These are phyloP conservation scores for Penicillium sp. DNA, from an alignment of 2,329 filamentous ascomycete species.

Conservation along the genomic window DNA sequence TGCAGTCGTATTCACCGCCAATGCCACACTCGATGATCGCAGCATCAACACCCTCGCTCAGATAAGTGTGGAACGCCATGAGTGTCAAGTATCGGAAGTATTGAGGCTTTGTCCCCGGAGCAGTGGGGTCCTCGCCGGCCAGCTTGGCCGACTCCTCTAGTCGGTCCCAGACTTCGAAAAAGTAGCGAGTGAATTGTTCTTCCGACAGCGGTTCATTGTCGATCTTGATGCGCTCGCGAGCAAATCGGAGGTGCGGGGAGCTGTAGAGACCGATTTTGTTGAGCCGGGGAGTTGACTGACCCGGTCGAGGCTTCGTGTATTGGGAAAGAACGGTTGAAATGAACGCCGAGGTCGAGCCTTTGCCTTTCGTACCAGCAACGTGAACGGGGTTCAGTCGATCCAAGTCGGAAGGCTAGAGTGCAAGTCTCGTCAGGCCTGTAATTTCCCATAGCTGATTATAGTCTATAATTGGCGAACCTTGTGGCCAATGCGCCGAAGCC, in stretches of 20 bases:
- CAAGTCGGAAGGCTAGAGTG: conserved; percentile 56
- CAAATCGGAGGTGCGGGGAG: conserved; percentile 77
- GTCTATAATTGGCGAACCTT: conserved; percentile 48
- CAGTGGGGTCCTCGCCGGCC: conserved; percentile 50
- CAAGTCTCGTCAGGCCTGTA: conserved; percentile 5
- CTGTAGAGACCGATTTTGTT: conserved; percentile 73
- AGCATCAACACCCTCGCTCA: conserved; percentile 67
- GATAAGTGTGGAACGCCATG: conserved; percentile 78
- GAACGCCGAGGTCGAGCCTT: conserved; percentile 83
- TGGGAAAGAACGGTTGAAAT: conserved; percentile 71
- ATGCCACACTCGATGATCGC: conserved; percentile 92
- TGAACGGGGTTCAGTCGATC: conserved; percentile 64
- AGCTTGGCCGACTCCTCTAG: conserved; percentile 52
- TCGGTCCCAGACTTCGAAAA: conserved; percentile 79
- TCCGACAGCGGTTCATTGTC: conserved; percentile 66
- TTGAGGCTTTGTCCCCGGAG: conserved; percentile 65
- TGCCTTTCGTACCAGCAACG: conserved; percentile 90
- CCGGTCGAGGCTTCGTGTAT: conserved; percentile 43
- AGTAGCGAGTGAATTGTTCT: conserved; percentile 66
- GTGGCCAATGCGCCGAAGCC: conserved; percentile 72
- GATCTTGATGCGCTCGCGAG: conserved; percentile 79
- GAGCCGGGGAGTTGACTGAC: conserved; percentile 30
- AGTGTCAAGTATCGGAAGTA: conserved; percentile 92
- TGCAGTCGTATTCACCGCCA: conserved; percentile 88
- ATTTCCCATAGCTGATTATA: neutral